Evolutionary conservation across 1,284 basidiomycete species (phyloP), one percentile per base, ranked within the genome.

Genomic region (Austroboletus rostrupii): DNA sequence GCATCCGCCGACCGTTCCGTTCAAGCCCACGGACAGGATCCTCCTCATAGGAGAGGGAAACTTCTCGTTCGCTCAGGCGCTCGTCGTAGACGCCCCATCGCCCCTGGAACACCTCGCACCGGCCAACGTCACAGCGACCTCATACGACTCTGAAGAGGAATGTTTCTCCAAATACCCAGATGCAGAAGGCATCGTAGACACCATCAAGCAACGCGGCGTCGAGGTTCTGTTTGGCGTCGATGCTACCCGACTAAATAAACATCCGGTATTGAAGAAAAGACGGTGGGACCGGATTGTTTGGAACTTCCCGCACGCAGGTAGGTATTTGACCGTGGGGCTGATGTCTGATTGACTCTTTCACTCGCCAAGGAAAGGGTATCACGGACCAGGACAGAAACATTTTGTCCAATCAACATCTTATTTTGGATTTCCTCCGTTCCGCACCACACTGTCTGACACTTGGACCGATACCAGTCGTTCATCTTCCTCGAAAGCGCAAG

Each of bases 301-400:
- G 83, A 97, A 98, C 65, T 99, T 98, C 61, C 96, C 96, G 45
- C 96, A 99, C 73, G 89, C 89, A 59, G 95, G 95, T 87, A 61
- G 19, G 65, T 12, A 7, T 16, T 41, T 13, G 29, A 14, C 37
- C 21, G n/a, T 33, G 3, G 6, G 2, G 29, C 11, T 46, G 23
- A n/a, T 17, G 20, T 46, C 28, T 49, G 9, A 29, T 48, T 53
- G 43, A 48, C 36, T 44, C 32, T 43, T 43, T 19, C 49, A 26
- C 54, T 47, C 45, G 42, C 53, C 51, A 50, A 94, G 93, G 93
- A 28, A 91, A 88, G 57, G 92, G 95, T 1, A 96, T 98, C 58
- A 84, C 91, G 40, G 93, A 99, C 65, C 92, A 96, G 71, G 87
- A 94, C 61, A 82, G 96, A 47, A 99, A 98, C 69, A 89, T 99